Evolutionary conservation across 768 basidiomycete genomes (phyloP).

Genomic region (Boletus coccyginus): DNA sequence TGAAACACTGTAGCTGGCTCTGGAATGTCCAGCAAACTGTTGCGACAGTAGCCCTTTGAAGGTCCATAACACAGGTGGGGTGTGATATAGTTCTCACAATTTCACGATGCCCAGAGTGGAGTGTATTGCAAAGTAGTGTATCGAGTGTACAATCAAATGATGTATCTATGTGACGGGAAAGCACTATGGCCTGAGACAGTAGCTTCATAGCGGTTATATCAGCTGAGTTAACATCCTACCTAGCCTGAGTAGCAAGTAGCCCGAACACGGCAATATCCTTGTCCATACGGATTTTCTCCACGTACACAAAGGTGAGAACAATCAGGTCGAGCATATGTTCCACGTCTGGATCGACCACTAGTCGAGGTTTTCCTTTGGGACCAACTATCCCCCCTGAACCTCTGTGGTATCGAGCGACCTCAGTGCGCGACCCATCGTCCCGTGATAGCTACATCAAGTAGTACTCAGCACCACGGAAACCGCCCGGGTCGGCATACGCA

Average conservation of each 20-base stretch:
- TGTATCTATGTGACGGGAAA: too few species aligned
- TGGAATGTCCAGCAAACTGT: not conserved
- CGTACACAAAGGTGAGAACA: conserved; percentile 31
- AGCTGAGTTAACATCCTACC: too few species aligned
- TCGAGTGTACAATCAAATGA: too few species aligned
- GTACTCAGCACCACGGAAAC: not conserved
- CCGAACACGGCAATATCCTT: conserved; percentile 10
- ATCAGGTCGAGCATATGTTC: conserved; percentile 28
- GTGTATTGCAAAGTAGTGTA: too few species aligned
- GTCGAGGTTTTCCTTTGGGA: conserved; percentile 13
- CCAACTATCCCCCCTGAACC: conserved; percentile 20
- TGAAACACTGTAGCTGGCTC: not conserved
- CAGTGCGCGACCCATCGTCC: conserved; percentile 11
- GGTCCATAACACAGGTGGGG: too few species aligned
- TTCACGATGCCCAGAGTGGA: too few species aligned
- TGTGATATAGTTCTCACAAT: too few species aligned
- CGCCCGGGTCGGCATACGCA: conserved; percentile 4
- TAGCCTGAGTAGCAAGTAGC: too few species aligned
- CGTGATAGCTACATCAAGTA: conserved; percentile 16
- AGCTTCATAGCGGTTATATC: too few species aligned
- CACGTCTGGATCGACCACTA: conserved; percentile 19
- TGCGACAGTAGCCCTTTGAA: not conserved
- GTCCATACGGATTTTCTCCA: conserved; percentile 31
- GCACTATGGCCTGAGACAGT: too few species aligned
- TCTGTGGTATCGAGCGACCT: conserved; percentile 22